Percentiles rank a stretch among this genome's conserved stretches.
Conservation (phyloP, 495 filamentous ascomycete genomes). For the Schizothecium vesticola region DNA sequence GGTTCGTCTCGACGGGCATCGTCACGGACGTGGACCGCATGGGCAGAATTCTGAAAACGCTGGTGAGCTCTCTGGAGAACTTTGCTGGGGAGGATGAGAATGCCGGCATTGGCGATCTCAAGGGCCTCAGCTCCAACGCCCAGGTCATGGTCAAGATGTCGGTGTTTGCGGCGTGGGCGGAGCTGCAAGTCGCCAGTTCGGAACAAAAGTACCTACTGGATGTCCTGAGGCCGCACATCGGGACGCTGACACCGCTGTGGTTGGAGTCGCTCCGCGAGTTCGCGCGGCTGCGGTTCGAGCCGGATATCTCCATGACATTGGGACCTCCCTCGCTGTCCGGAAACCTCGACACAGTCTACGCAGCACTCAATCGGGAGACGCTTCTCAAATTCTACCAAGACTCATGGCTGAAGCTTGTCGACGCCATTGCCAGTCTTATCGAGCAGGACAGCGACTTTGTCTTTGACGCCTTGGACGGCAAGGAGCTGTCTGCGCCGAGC, state of each 20-base stretch:
- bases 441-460: conserved; percentile 97
- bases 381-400: conserved; percentile 95
- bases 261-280: conserved; percentile 89
- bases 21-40: conserved; percentile 97
- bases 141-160: conserved; percentile 98
- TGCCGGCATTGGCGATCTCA: conserved; percentile 86
- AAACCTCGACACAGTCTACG: conserved; percentile 84
- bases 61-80: conserved; percentile 88
- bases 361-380: conserved; percentile 89
- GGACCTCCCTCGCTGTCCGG: conserved; percentile 69
- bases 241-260: conserved; percentile 86
- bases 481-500: conserved; percentile 50
- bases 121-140: conserved; percentile 90
- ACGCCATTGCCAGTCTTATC: conserved; percentile 95
- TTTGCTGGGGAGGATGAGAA: conserved; percentile 80
- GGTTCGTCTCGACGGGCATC: conserved; percentile 93
- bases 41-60: conserved; percentile 89
- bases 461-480: conserved; percentile 92
- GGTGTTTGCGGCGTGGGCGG: conserved; percentile 97
- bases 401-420: conserved; percentile 92
- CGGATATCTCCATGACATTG: conserved; percentile 85
- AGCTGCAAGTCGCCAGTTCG: conserved; percentile 90
- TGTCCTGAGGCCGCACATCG: conserved; percentile 86
- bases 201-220: conserved; percentile 86
- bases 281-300: conserved; percentile 89